Percentiles rank a stretch among this genome's conserved stretches.
These are phyloP conservation scores for Arabidopsis lyrata DNA, from an alignment of 441 rosid species.

Conservation along the genomic window DNA sequence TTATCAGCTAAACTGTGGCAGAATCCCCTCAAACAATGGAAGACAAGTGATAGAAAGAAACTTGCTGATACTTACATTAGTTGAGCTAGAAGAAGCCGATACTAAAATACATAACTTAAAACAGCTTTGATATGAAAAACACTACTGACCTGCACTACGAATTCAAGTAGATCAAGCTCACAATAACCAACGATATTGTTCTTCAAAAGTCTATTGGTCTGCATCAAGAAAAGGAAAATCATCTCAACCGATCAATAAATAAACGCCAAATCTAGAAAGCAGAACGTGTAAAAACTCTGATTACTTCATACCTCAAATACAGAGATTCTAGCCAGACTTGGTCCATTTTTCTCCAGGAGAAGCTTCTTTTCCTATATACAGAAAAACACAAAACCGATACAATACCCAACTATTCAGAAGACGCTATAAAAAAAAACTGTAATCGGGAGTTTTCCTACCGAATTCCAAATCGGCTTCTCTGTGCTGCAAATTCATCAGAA, in stretches of 20 bases:
- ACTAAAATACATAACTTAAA: constrained; percentile 14
- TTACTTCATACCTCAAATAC: constrained; percentile 75
- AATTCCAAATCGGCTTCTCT: constrained; percentile 84
- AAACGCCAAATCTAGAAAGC: constrained; percentile 22
- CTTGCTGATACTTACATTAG: constrained; percentile 13
- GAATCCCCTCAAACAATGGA: background rate
- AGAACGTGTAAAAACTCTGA: background rate
- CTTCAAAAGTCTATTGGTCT: constrained; percentile 86
- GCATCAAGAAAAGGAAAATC: constrained; percentile 45
- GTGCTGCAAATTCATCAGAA: constrained; percentile 64
- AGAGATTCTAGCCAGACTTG: constrained; percentile 83
- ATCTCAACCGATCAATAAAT: constrained; percentile 1
- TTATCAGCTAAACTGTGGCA: background rate
- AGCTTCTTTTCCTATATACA: constrained; percentile 79
- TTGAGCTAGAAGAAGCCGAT: constrained; percentile 1
- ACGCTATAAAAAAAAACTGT: background rate
- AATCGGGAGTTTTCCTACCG: constrained; percentile 52
- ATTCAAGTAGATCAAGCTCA: constrained; percentile 86
- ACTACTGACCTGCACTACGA: constrained; percentile 63
- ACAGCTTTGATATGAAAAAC: constrained; percentile 9
- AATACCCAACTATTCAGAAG: background rate
- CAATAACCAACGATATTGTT: constrained; percentile 80
- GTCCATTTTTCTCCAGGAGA: constrained; percentile 83
- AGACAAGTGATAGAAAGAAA: background rate
- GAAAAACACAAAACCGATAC: background rate